Evolutionary conservation across 257 asterid genomes (phyloP), one percentile per base, ranked within the genome.

Genomic region (Nicotiana paniculata): DNA sequence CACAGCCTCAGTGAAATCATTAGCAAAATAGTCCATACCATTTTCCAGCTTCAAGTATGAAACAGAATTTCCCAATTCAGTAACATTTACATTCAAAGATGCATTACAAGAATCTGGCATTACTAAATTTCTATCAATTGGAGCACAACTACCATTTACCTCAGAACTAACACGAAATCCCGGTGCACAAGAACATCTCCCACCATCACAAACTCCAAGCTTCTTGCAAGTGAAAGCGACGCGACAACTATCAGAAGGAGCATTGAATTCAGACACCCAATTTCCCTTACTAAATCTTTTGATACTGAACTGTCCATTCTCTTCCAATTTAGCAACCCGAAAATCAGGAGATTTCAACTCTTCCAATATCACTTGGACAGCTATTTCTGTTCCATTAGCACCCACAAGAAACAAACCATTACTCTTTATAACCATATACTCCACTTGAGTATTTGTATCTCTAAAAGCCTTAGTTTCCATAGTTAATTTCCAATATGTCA

Each of bases 21-120:
- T 95, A 5, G 94, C 90, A 80, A 92, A 92, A 84, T 93, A 95
- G 80, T 89, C 96, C 85, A 91, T 85, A n/a, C 77, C 88, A 53
- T 78, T 35, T 21, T 85, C 93, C 5, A 95, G 88, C 35, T 82
- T 83, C 86, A 90, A 77, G 85, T 90, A 93, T 9, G 95, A 88
- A 21, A 86, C 26, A 3, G 75, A 12, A 10, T 18, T 37, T 43
- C 16, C 18, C 5, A 48, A 12, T n/a, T 26, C 58, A 80, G 46
- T 80, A 2, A 3, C 75, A 18, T 15, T 79, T 28, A 17, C 32
- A 39, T 24, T 80, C 68, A 24, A 62, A 80, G 63, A 63, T 15
- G 82, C 58, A 64, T 66, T 62, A 80, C 59, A 79, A 39, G 68
- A 35, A 39, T 2, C 62, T 65, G 83, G 77, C 77, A 80, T 24